Conservation (phyloP, 2,329 filamentous ascomycete genomes). For the Neofusicoccum umdonicola region DNA sequence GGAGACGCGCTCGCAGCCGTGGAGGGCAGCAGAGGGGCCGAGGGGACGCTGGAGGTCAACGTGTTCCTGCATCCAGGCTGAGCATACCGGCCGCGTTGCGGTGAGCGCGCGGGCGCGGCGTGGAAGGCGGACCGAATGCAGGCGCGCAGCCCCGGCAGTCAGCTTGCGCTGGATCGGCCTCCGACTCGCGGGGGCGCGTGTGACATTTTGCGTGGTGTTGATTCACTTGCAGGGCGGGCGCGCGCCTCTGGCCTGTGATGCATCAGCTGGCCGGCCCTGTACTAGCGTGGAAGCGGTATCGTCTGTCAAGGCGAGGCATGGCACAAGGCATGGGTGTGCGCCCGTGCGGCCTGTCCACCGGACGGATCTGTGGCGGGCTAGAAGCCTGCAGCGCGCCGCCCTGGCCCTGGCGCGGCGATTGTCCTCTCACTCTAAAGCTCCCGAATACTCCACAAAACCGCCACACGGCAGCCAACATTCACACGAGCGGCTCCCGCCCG, state of each 20-base stretch:
- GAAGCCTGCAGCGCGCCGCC: constrained; percentile 1
- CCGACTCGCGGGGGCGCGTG: constrained; percentile 5
- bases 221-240: constrained; percentile 4
- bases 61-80: constrained; percentile 15
- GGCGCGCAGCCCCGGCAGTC: constrained; percentile 8
- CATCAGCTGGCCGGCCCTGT: background rate
- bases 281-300: constrained; percentile 1
- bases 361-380: constrained; percentile 8
- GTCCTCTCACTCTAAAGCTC: constrained; percentile 16
- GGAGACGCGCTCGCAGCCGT: background rate
- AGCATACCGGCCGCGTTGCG: background rate
- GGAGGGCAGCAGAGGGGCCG: background rate
- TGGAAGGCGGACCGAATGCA: constrained; percentile 15
- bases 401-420: constrained; percentile 5
- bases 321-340: background rate
- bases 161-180: constrained; percentile 1
- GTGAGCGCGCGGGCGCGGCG: constrained; percentile 6
- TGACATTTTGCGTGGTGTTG: constrained; percentile 16
- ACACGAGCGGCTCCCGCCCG: constrained; percentile 12
- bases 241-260: constrained; percentile 6
- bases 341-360: constrained; percentile 3
- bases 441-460: constrained; percentile 14
- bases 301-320: background rate
- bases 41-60: background rate
- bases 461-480: constrained; percentile 1